Base-by-base conservation (phyloP, 257 asterid species). In the Lithospermum erythrorhizon region DNA sequence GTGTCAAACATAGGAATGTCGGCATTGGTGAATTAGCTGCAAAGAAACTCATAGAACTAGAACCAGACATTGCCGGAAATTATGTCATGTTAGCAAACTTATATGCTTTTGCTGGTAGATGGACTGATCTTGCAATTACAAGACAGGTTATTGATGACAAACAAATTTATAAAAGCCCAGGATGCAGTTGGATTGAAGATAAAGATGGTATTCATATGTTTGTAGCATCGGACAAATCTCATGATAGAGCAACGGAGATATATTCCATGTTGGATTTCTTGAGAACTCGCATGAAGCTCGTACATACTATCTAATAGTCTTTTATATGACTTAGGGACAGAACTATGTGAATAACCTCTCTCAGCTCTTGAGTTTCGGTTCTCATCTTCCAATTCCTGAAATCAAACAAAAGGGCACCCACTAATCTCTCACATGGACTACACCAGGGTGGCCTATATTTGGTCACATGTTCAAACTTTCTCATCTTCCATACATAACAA, bases 181-280 rank as follows among this genome's bases (percentile, higher is more conserved):
- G 96, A 67, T 87, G 95, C 68, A 90, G 97, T 80, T 84, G 96
- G 95, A 82, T 87, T 22, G 94, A 84, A 74, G 96, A 76, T 71
- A 80, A 61, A 73, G 84, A 73, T 63, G 81, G 73, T 58, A 76
- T 70, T 17, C 96, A 87, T 49, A 73, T 72, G 20, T 90, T 90
- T 64, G 75, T 83, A 78, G 95, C 96, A 17, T 67, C 76, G 19
- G 94, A 90, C 67, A 72, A 51, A 71, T 77, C 96, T 63, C 89
- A 86, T 70, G 59, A 63, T 70, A 82, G 72, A 72, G 74, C 75
- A 57, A 56, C 65, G 5, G 95, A 81, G 64, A 84, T 90, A 55
- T 90, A 83, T 61, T 76, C 78, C 29, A 61, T 69, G 2, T 72
- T 90, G 77, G 79, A 85, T 69, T 64, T 59, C 70, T 72, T 90